Base-by-base conservation (phyloP, 176 grass and related monocot genomes). In the Urochloa ruziziensis region DNA sequence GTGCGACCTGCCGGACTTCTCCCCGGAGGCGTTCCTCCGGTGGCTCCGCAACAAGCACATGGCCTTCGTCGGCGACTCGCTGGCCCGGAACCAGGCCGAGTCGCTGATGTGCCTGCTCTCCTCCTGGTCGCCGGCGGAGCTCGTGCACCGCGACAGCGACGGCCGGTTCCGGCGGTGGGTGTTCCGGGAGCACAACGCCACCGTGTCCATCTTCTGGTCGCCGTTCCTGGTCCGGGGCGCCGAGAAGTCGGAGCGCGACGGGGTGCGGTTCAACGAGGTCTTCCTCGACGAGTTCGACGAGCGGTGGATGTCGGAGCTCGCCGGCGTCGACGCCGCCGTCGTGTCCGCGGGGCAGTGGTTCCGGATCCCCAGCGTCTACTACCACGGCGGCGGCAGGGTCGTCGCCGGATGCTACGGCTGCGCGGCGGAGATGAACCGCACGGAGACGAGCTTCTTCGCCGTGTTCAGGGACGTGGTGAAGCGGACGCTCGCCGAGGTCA, bases 321-420 rank as follows among this genome's bases (percentile, higher is more conserved):
- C 43, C 16, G 57, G 15, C 3, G 37, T 92, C 70, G 94, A 97
- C 47, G 80, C 81, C 0, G 74, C 36, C 30, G 73, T 92, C 3
- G 70, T 97, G 24, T 97, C 94, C 15, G 46, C 89, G 2, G 94
- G 94, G 0, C 94, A 97, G 35, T 97, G 94, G 94, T 97, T 92
- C 79, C 68, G 87, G 1, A 83, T 88, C 88, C 85, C 92, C 0
- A 81, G 88, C n/a, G 39, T 97, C 47, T 97, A 97, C 90, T 82
- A 92, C 56, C 68, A 91, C 12, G 83, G 81, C 34, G 88, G 81
- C 24, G n/a, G 35, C 35, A n/a, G n/a, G n/a, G n/a, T n/a, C n/a
- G 80, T 94, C 61, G 75, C 94, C 30, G 90, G 90, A 10, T 94
- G 94, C 94, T 92, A 92, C 83, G 73, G 70, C 62, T 97, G 94